Evolutionary conservation across 108 stramenopile species (phyloP).

Genomic region (Cyclotella cryptica): DNA sequence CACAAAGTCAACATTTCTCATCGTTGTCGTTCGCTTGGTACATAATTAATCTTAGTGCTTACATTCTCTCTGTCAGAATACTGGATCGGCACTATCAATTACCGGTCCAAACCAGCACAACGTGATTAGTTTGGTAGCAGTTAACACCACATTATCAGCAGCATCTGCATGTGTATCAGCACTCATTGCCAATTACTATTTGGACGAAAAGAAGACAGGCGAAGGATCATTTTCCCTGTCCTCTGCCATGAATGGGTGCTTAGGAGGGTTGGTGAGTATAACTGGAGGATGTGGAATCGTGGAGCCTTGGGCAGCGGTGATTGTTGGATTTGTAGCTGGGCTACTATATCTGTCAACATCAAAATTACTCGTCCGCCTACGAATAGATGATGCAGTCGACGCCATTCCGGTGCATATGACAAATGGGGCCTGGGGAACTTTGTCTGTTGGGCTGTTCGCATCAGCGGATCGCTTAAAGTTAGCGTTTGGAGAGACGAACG

Average conservation of each 20-base stretch:
- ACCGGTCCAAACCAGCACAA: slow-evolving; percentile 33
- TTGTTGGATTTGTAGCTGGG: slow-evolving; percentile 83
- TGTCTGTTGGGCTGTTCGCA: slow-evolving; percentile 83
- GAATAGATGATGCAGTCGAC: slow-evolving; percentile 94
- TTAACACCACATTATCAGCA: slow-evolving; percentile 59
- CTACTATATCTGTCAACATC: slow-evolving; percentile 72
- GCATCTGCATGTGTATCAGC: slow-evolving; percentile 42
- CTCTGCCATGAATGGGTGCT: slow-evolving; percentile 70
- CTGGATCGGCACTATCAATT: slow-evolving; percentile 51
- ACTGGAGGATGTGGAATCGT: slow-evolving; percentile 87
- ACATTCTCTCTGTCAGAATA: slow-evolving; percentile 82
- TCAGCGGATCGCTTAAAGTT: slow-evolving; percentile 42
- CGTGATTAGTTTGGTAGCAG: slow-evolving; percentile 54
- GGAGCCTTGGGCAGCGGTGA: slow-evolving; percentile 84
- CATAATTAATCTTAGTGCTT: slow-evolving; percentile 34
- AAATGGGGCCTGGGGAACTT: slow-evolving; percentile 85
- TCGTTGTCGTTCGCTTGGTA: background rate
- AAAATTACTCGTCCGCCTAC: slow-evolving; percentile 64
- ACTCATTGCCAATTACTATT: slow-evolving; percentile 21
- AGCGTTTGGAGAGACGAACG: slow-evolving; percentile 48
- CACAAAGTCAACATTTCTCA: background rate
- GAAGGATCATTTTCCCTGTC: slow-evolving; percentile 75
- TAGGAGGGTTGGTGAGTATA: slow-evolving; percentile 73
- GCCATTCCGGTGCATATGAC: slow-evolving; percentile 92
- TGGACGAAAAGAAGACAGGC: slow-evolving; percentile 49